A percentile compares a stretch with the other conserved stretches of the same genome.
Conservation (phyloP, 164 flowering plant genomes). For the Stephania yunnanensis region DNA sequence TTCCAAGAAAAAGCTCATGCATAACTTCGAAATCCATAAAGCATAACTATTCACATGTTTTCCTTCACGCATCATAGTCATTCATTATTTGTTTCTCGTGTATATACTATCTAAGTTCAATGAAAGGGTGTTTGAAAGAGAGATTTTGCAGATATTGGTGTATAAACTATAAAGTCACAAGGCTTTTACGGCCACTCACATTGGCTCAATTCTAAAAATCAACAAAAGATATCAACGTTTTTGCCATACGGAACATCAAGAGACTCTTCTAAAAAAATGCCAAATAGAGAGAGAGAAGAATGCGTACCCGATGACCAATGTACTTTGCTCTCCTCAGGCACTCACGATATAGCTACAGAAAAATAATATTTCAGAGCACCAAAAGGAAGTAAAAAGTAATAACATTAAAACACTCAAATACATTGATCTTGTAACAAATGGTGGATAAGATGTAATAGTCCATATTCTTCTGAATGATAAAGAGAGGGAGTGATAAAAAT, state of each 20-base stretch:
- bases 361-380: not conserved
- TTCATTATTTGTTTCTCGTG: no score
- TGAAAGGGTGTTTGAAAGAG: no score
- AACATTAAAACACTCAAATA: not conserved
- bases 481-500: not conserved
- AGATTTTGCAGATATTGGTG: not conserved
- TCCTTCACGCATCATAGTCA: no score
- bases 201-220: not conserved
- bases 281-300: not conserved
- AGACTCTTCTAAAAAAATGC: not conserved
- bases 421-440: no score
- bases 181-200: not conserved
- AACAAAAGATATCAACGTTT: not conserved
- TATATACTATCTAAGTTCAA: not conserved
- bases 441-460: not conserved
- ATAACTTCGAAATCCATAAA: no score
- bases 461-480: not conserved
- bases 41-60: no score
- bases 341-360: conserved; percentile 73
- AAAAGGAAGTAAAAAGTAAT: not conserved
- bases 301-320: conserved; percentile 58
- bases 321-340: conserved; percentile 81
- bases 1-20: no score
- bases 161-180: not conserved
- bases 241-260: not conserved